These are phyloP conservation scores for Pseudozyma sp. DNA, from an alignment of 1,284 basidiomycete genomes.

Conservation along the genomic window DNA sequence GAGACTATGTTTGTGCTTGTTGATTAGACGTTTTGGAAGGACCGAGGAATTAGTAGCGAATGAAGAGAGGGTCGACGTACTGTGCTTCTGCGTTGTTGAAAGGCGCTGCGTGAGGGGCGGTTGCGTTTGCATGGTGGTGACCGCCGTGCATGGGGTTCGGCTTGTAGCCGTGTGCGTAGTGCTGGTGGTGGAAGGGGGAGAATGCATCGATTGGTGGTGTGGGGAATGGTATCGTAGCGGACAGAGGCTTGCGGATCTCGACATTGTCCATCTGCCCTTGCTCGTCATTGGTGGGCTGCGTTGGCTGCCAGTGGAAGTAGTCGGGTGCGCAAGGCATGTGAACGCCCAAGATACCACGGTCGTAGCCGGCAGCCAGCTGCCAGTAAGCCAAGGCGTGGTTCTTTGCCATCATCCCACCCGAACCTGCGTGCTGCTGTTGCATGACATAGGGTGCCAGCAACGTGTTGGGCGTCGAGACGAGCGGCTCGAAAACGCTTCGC, in stretches of 20 bases:
- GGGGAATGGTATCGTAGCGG: constrained; percentile 42
- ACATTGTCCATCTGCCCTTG: constrained; percentile 13
- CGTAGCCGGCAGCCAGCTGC: constrained; percentile 49
- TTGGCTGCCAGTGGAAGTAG: constrained; percentile 47
- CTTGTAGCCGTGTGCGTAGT: constrained; percentile 10
- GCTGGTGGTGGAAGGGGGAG: constrained; percentile 21
- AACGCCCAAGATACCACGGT: constrained; percentile 50
- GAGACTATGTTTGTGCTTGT: neutral
- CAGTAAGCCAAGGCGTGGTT: constrained; percentile 51
- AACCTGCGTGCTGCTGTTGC: constrained; percentile 30
- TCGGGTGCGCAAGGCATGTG: constrained; percentile 48
- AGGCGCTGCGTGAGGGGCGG: constrained; percentile 39
- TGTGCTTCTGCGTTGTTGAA: constrained; percentile 52
- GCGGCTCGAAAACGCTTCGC: constrained; percentile 47
- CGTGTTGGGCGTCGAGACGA: constrained; percentile 53
- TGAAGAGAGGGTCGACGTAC: constrained; percentile 50
- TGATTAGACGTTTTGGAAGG: neutral
- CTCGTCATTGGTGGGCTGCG: constrained; percentile 5
- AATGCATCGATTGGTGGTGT: constrained; percentile 51
- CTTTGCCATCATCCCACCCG: constrained; percentile 20
- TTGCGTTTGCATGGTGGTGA: constrained; percentile 12
- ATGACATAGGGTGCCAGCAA: constrained; percentile 45
- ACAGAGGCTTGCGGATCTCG: constrained; percentile 33
- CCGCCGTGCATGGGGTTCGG: constrained; percentile 16
- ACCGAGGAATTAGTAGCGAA: constrained; percentile 28